Percentiles rank a stretch among this genome's conserved stretches.
These are phyloP conservation scores for Coemansia javaensis DNA, from an alignment of 192 early-diverging fungal species.

Conservation along the genomic window DNA sequence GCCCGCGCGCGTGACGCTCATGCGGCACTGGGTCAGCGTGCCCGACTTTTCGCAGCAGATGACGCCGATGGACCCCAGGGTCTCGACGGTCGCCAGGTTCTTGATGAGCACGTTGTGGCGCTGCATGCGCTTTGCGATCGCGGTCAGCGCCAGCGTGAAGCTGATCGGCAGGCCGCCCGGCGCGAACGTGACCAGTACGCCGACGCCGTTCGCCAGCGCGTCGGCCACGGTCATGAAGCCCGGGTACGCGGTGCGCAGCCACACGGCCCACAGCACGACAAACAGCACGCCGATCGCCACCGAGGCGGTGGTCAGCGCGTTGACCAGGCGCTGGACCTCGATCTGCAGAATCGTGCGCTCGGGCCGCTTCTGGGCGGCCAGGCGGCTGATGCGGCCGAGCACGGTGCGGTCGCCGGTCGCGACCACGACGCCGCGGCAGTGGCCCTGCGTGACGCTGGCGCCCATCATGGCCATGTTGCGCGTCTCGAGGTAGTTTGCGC, in stretches of 20 bases:
- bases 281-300: conserved; percentile 49
- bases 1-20: conserved; percentile 52
- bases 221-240: conserved; percentile 53
- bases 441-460: conserved; percentile 67
- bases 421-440: conserved; percentile 68
- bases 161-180: conserved; percentile 77
- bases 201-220: conserved; percentile 55
- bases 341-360: conserved; percentile 60
- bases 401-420: conserved; percentile 71
- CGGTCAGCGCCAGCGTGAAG: conserved; percentile 68
- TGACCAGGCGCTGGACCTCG: conserved; percentile 72
- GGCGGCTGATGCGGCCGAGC: conserved; percentile 67
- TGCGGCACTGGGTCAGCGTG: conserved; percentile 76
- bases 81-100: conserved; percentile 82
- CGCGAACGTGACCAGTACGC: conserved; percentile 70
- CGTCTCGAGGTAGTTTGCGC: conserved; percentile 71
- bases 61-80: conserved; percentile 74
- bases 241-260: conserved; percentile 55
- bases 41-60: conserved; percentile 89
- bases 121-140: conserved; percentile 74
- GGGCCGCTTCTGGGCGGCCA: conserved; percentile 37
- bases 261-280: conserved; percentile 53
- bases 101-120: conserved; percentile 69
- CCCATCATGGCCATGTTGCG: conserved; percentile 80
- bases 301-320: conserved; percentile 60